Base-by-base conservation (phyloP, 2,329 filamentous ascomycete genomes). In the Chaetothyriales sp. region DNA sequence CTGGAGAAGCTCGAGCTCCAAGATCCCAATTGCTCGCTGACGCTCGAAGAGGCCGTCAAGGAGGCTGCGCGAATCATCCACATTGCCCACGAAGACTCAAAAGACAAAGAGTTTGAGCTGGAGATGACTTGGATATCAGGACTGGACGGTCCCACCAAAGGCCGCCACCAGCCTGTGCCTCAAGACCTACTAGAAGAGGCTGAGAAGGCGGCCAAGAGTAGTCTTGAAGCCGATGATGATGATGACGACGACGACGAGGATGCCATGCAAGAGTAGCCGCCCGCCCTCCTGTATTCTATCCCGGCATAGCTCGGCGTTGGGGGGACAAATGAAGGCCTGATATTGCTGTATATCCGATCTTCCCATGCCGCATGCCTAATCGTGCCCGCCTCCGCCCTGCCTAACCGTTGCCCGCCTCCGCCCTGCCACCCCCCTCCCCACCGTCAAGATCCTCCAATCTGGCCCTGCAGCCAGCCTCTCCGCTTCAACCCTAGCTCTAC, bases 41-140 rank as follows among this genome's bases (percentile, higher is more conserved):
- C 83, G 56, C 75, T 98, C 54, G 75, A 85, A 65, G 83, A 97
- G 65, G 92, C 85, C 48, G 87, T 98, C 65, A 95, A 94, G 77
- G 86, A 97, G 75, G 92, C 92, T 33, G 92, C 92, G 52, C 77
- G 89, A 56, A 98, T 98, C 71, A 97, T 98, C 71, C 94, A 95
- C 69, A 81, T 95, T 55, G 89, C 90, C 47, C 92, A 98, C 67
- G 92, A 97, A 69, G 92, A 98, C 70, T 97, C 90, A 77, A 97
- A 97, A 75, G 92, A 97, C 73, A 98, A 98, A 77, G 92, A 97
- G 60, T 98, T 97, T 65, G 92, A 98, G 80, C 77, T 98, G 54
- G 92, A 98, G 75, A 94, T 98, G 89, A 94, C 87, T 54, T 98
- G 92, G 92, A 86, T 97, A 69, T 95, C 89, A 70, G 80, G 78